Evolutionary conservation across 805 yeast genomes (phyloP), one percentile per base, ranked within the genome.

Genomic region (Teunomyces cretensis): DNA sequence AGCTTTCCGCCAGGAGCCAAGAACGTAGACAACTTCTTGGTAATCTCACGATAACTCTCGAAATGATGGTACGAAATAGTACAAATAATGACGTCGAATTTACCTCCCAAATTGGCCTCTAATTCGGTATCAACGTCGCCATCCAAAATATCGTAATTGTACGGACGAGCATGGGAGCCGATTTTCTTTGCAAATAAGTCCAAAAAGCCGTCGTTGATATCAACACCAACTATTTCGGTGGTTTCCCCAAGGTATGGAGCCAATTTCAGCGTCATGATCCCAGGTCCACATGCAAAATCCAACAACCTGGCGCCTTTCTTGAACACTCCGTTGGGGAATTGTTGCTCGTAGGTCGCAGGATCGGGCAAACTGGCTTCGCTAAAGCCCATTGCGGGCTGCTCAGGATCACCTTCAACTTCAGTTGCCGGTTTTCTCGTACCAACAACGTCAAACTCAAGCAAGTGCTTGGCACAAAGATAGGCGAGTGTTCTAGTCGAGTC

Each of bases 221-320:
- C 78, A 12, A 72, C 48, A 1, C 76, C 76, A 2, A 59, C 50
- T 7, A 64, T 45, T 30, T 61, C 60, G 5, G 65, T 47, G 19
- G 30, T 27, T 5, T 24, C 9, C 12, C 31, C 17, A 14, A 70
- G 44, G 44, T 63, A 63, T 3, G 69, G 70, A 5, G 58, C 59
- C 17, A 71, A 40, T n/a, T 55, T 56, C 41, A 56, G 51, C 2
- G 69, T 61, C 13, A 70, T 57, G 7, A 68, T 44, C 0, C 76
- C 78, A 1, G 75, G 63, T 3, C 78, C 78, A 46, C 76, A 72
- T 0, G 75, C 76, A 53, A 73, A 72, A 49, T 73, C 77, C 38
- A 73, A 42, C 6, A 67, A 32, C 30, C 45, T 59, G 41, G 51
- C 48, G 6, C 58, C 60, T 2, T 59, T 60, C 39, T 47, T 52